phyloP scores from a whole-genome alignment of 83 land plant species.

The Thuja plicata region DNA sequence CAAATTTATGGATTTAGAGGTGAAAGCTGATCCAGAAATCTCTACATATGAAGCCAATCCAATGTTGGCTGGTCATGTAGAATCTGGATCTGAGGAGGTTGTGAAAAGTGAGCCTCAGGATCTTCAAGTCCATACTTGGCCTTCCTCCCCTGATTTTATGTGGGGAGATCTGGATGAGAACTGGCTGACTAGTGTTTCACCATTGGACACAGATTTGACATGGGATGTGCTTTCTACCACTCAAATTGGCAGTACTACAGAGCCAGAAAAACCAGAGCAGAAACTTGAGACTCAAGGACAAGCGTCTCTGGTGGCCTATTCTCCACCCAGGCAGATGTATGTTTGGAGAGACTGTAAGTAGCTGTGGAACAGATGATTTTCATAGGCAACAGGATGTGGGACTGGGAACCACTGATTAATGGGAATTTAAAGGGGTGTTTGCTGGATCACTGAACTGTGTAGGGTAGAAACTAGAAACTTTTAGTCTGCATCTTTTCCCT shows the following conservation, averaged over 20 bases:
- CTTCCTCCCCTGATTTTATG: constrained; percentile 9
- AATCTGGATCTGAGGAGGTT: constrained; percentile 10
- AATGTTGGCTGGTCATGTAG: background rate
- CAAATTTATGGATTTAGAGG: background rate
- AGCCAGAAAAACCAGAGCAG: background rate
- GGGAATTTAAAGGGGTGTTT: background rate
- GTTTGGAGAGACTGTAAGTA: constrained; percentile 10
- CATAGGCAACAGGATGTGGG: constrained; percentile 1
- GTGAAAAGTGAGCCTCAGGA: constrained; percentile 11
- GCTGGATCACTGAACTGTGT: background rate
- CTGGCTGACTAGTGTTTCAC: constrained; percentile 10
- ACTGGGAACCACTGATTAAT: constrained; percentile 5
- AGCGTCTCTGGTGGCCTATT: background rate
- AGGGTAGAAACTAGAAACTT: background rate
- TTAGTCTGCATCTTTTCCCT: background rate
- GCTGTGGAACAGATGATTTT: background rate
- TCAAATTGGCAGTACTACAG: background rate
- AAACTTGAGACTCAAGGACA: constrained; percentile 5
- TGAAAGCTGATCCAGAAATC: background rate
- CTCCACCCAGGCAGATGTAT: constrained; percentile 15
- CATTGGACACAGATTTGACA: constrained; percentile 15
- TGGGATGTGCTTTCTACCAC: constrained; percentile 12
- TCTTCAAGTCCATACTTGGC: constrained; percentile 16
- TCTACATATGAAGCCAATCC: constrained; percentile 10
- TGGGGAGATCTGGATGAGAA: constrained; percentile 18